Evolutionary conservation across 1,284 basidiomycete genomes (phyloP).

Genomic region (Puccinia polysora): DNA sequence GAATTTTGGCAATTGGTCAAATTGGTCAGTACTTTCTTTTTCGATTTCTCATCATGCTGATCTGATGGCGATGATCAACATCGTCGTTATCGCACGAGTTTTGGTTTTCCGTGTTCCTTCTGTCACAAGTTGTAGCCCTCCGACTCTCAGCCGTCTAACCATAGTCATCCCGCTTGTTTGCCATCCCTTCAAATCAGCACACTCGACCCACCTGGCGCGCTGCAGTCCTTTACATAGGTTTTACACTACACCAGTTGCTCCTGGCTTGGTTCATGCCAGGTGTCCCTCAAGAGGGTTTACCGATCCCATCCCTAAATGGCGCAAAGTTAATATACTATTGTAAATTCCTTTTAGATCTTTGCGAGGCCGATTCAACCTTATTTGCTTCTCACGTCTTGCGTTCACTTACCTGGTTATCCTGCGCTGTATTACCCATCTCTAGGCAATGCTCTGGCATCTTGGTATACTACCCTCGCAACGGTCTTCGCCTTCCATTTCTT

Average conservation of each 20-base stretch:
- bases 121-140: too few species aligned
- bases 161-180: neutral
- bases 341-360: too few species aligned
- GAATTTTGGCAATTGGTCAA: constrained; percentile 44
- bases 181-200: constrained; percentile 60
- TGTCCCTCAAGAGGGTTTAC: constrained; percentile 71
- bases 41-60: neutral
- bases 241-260: constrained; percentile 81
- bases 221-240: constrained; percentile 80
- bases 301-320: constrained; percentile 52
- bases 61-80: constrained; percentile 13
- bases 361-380: constrained; percentile 51
- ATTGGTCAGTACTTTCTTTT: constrained; percentile 42
- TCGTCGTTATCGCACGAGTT: neutral
- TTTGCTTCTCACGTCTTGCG: constrained; percentile 82
- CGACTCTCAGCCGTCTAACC: too few species aligned
- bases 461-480: constrained; percentile 79
- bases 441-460: constrained; percentile 66
- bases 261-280: constrained; percentile 88
- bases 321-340: constrained; percentile 22
- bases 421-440: neutral
- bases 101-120: too few species aligned
- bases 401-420: constrained; percentile 67
- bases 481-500: constrained; percentile 69
- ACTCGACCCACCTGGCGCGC: constrained; percentile 85